phyloP scores from a whole-genome alignment of 306 rosid genomes.

The Medicago arabica region DNA sequence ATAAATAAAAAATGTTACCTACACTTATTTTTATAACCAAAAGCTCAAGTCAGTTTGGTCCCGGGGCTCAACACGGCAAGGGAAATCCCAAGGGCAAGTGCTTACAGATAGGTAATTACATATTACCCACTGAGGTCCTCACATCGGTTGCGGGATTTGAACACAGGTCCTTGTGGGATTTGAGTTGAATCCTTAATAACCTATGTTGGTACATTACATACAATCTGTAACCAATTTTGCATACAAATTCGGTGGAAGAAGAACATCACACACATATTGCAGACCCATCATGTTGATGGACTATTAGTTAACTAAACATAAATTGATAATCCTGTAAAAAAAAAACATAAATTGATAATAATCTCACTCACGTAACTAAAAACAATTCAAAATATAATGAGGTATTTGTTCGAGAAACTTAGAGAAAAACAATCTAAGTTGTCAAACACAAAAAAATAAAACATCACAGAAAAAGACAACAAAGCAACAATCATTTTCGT shows the following conservation, averaged over 20 bases:
- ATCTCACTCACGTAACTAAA: conserved; percentile 12
- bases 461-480: too few species aligned
- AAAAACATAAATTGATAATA: conserved; percentile 8
- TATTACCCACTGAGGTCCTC: too few species aligned
- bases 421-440: too few species aligned
- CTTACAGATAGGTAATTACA: background rate
- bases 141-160: too few species aligned
- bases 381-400: background rate
- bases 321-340: background rate
- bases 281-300: conserved; percentile 14
- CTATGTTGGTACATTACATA: background rate
- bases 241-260: conserved; percentile 16
- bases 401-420: too few species aligned
- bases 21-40: background rate
- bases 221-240: conserved; percentile 22
- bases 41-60: too few species aligned
- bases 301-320: conserved; percentile 20
- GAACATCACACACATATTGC: conserved; percentile 22
- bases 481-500: too few species aligned
- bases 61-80: too few species aligned
- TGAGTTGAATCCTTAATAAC: too few species aligned
- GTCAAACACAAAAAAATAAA: too few species aligned
- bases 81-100: background rate
- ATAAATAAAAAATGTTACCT: background rate
- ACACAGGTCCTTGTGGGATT: too few species aligned